A percentile compares a stretch with the other conserved stretches of the same genome.
Conservation (phyloP, 495 filamentous ascomycete genomes). For the Penicillium robsamsonii region DNA sequence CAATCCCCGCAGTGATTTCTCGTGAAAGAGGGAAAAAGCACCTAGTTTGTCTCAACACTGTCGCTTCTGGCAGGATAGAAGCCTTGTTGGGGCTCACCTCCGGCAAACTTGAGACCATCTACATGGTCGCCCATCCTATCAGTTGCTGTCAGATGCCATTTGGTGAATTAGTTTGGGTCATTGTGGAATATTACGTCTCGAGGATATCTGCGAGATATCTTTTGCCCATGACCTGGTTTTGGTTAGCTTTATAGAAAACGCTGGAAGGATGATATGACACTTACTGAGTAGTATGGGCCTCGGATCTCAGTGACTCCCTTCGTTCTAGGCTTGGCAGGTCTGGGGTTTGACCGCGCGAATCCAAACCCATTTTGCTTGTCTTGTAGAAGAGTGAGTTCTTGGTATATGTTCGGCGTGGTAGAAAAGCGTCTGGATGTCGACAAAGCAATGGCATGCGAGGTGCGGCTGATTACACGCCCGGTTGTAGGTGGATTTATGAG, state of each 20-base stretch:
- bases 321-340: conserved; percentile 48
- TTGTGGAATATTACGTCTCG: conserved; percentile 40
- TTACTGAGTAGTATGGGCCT: conserved; percentile 55
- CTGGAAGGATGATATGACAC: conserved; percentile 1
- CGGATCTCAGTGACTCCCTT: conserved; percentile 56
- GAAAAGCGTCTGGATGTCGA: conserved; percentile 20
- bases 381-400: conserved; percentile 44
- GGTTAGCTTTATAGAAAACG: neutral
- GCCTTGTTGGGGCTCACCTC: conserved; percentile 33
- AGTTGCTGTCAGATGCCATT: neutral
- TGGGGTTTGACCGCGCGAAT: conserved; percentile 53
- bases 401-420: conserved; percentile 12
- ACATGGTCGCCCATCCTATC: conserved; percentile 52
- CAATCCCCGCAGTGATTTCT: conserved; percentile 47
- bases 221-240: conserved; percentile 48
- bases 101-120: conserved; percentile 58
- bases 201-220: conserved; percentile 51
- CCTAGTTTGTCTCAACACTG: conserved; percentile 23
- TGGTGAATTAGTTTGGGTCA: neutral
- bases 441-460: conserved; percentile 10
- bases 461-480: conserved; percentile 4
- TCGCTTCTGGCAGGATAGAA: neutral
- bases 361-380: conserved; percentile 52
- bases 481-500: neutral
- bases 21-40: conserved; percentile 53